Conservation (phyloP, 768 basidiomycete genomes). For the Boletus vinaceobasis region DNA sequence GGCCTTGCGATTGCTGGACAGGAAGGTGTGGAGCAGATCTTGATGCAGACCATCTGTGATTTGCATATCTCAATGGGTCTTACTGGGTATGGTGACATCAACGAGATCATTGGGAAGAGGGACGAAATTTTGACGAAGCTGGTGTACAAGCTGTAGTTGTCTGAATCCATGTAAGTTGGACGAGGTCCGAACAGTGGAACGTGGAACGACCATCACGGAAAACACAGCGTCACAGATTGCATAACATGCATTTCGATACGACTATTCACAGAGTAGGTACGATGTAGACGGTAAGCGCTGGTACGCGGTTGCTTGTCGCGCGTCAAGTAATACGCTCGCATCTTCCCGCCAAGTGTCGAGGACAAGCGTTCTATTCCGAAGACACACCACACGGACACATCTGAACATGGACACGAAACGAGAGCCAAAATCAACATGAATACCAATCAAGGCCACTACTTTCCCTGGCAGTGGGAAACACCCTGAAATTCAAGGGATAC, state of each 20-base stretch:
- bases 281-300: neutral
- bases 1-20: slow-evolving; percentile 69
- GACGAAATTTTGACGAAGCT: slow-evolving; percentile 25
- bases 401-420: neutral
- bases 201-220: no score
- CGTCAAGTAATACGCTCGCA: no score
- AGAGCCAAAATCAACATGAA: neutral
- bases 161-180: no score
- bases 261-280: neutral
- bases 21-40: slow-evolving; percentile 70
- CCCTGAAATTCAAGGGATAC: neutral
- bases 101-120: slow-evolving; percentile 59
- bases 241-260: no score
- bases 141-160: slow-evolving; percentile 17
- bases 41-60: slow-evolving; percentile 66
- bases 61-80: slow-evolving; percentile 63
- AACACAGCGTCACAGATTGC: no score
- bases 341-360: no score
- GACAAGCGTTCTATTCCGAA: no score
- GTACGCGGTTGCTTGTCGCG: no score
- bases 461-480: neutral
- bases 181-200: no score
- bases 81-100: slow-evolving; percentile 52
- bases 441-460: neutral
- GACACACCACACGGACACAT: no score